A percentile compares a stretch with the other conserved stretches of the same genome.
phyloP scores from a whole-genome alignment of 2,329 filamentous ascomycete genomes.

The Pseudocercospora fuligena region DNA sequence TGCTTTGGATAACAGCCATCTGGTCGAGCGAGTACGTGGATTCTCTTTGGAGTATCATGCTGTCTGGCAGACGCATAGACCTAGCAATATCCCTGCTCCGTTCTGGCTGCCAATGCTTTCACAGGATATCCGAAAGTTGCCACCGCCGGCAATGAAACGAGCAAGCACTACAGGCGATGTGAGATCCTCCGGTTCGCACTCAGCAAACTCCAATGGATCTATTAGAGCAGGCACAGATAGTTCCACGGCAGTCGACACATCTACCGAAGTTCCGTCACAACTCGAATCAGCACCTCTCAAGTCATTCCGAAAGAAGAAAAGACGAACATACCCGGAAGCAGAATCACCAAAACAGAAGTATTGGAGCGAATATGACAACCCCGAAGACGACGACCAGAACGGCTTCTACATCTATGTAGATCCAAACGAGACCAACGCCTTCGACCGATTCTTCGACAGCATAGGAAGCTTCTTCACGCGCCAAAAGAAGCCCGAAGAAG shows the following conservation, averaged over 20 bases:
- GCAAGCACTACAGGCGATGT: constrained; percentile 26
- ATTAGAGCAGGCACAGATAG: constrained; percentile 42
- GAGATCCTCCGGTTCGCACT: constrained; percentile 26
- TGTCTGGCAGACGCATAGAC: constrained; percentile 54
- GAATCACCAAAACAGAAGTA: constrained; percentile 53
- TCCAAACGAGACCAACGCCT: constrained; percentile 69
- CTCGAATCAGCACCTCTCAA: constrained; percentile 46
- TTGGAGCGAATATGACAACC: constrained; percentile 88
- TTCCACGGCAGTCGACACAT: constrained; percentile 40
- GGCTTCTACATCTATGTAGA: constrained; percentile 76
- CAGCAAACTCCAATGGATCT: constrained; percentile 43
- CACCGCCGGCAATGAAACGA: constrained; percentile 42
- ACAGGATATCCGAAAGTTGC: constrained; percentile 59
- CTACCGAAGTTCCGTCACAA: constrained; percentile 40
- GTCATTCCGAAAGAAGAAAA: constrained; percentile 51
- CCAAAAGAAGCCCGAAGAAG: constrained; percentile 35
- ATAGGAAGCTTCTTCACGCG: constrained; percentile 46
- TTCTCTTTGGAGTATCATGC: constrained; percentile 61
- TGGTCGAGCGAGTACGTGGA: constrained; percentile 57
- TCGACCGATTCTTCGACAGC: constrained; percentile 63
- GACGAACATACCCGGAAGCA: constrained; percentile 39
- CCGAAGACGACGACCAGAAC: constrained; percentile 68
- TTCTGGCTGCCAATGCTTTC: constrained; percentile 55
- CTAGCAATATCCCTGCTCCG: constrained; percentile 51
- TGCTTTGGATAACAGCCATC: constrained; percentile 48